Conservation (phyloP, 768 basidiomycete species). For the Neoboletus magnificus region DNA sequence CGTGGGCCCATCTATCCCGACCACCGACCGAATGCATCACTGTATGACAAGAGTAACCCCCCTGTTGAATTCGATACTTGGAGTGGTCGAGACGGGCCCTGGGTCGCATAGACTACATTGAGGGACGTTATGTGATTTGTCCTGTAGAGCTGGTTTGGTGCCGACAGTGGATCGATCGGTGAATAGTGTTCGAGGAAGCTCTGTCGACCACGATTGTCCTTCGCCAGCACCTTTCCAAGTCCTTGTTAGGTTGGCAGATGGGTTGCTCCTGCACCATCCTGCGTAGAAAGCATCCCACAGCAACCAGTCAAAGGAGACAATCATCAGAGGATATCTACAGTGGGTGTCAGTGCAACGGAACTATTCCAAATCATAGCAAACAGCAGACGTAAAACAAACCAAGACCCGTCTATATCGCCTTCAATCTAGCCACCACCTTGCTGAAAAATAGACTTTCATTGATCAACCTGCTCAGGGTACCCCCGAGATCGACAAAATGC, state of each 20-base stretch:
- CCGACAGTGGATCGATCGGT: background rate
- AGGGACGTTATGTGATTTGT: conserved; percentile 28
- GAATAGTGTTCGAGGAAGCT: conserved; percentile 26
- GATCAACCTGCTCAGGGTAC: background rate
- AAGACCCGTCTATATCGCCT: background rate
- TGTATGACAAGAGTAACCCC: conserved; percentile 32
- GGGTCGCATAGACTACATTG: too few relatives aligned
- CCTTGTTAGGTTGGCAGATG: conserved; percentile 33
- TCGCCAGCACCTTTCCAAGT: conserved; percentile 26
- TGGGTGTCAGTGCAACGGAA: background rate
- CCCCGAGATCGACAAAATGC: background rate
- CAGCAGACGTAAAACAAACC: background rate
- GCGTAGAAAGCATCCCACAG: conserved; percentile 21
- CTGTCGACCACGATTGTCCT: conserved; percentile 17
- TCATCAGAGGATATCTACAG: background rate
- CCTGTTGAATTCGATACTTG: conserved; percentile 22
- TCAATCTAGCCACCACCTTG: background rate
- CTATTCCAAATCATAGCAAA: background rate
- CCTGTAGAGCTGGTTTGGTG: background rate
- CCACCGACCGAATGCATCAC: too few relatives aligned
- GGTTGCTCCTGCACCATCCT: conserved; percentile 29
- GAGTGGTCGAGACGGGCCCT: conserved; percentile 15
- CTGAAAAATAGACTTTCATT: background rate
- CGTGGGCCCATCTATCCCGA: too few relatives aligned
- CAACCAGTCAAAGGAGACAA: conserved; percentile 4